Evolutionary conservation across 176 grass and related monocot species (phyloP).

Genomic region (Rhynchospora pubera): DNA sequence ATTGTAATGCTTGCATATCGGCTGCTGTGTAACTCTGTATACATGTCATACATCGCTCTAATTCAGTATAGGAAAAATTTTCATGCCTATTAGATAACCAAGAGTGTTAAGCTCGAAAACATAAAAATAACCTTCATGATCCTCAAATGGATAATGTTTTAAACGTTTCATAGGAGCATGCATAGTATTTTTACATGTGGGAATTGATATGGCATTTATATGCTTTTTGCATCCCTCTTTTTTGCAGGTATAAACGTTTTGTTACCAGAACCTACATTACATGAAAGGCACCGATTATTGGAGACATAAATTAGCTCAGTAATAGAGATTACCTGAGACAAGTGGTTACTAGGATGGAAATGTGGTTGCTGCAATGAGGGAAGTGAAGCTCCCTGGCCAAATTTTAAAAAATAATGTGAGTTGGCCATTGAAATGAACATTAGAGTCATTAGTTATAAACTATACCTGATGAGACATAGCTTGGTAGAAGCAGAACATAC

Average conservation of each 20-base stretch:
- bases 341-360: constrained; percentile 43
- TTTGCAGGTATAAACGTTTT: not conserved
- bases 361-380: constrained; percentile 47
- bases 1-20: constrained; percentile 64
- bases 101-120: not conserved
- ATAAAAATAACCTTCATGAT: not conserved
- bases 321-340: constrained; percentile 50
- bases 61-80: not conserved
- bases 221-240: not conserved
- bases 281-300: not conserved
- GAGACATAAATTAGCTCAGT: not conserved
- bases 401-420: constrained; percentile 12
- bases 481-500: constrained; percentile 23
- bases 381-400: constrained; percentile 37
- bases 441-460: not conserved
- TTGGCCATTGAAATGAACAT: constrained; percentile 15
- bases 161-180: not conserved
- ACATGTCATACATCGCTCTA: not conserved
- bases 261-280: not conserved
- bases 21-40: constrained; percentile 50
- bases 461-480: not conserved
- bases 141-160: not conserved
- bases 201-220: not conserved
- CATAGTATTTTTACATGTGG: not conserved
- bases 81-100: not conserved